These are phyloP conservation scores for Albizia julibrissin DNA, from an alignment of 306 rosid genomes.

Conservation along the genomic window DNA sequence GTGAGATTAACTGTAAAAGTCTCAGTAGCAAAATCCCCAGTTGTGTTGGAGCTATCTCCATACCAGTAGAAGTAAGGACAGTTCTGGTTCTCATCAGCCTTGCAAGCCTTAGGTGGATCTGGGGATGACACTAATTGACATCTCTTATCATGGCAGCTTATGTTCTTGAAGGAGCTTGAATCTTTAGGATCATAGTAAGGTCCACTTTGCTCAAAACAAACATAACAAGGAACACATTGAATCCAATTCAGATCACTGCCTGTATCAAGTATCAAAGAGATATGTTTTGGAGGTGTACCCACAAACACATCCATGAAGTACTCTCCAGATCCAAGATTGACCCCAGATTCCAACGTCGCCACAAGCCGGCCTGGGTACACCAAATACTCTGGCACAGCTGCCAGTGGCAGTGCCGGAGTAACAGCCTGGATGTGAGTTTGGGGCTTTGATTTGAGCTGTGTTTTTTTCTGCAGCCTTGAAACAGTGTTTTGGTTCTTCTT, in stretches of 20 bases:
- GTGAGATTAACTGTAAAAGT: slow-evolving; percentile 90
- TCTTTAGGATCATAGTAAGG: slow-evolving; percentile 80
- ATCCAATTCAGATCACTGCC: slow-evolving; percentile 99
- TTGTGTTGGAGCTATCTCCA: slow-evolving; percentile 93
- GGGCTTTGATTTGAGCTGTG: slow-evolving; percentile 31
- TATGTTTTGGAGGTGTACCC: slow-evolving; percentile 93
- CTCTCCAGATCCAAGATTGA: slow-evolving; percentile 92
- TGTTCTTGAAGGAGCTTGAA: slow-evolving; percentile 68
- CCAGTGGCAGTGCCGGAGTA: slow-evolving; percentile 46
- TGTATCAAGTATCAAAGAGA: slow-evolving; percentile 86
- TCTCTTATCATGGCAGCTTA: slow-evolving; percentile 65
- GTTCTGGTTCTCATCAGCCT: slow-evolving; percentile 62
- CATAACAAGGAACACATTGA: slow-evolving; percentile 88
- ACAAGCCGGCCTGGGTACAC: slow-evolving; percentile 60
- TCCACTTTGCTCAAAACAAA: slow-evolving; percentile 89
- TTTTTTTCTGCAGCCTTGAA: slow-evolving; percentile 58
- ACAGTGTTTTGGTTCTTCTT: slow-evolving; percentile 79
- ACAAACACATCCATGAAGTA: slow-evolving; percentile 95
- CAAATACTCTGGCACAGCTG: slow-evolving; percentile 51
- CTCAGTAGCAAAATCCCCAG: slow-evolving; percentile 85
- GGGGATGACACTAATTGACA: slow-evolving; percentile 86
- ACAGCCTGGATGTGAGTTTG: background rate
- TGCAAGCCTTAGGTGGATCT: slow-evolving; percentile 82
- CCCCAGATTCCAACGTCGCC: slow-evolving; percentile 96
- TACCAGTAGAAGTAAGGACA: slow-evolving; percentile 97